Conservation (phyloP, 306 rosid genomes). For the Styphnolobium japonicum region DNA sequence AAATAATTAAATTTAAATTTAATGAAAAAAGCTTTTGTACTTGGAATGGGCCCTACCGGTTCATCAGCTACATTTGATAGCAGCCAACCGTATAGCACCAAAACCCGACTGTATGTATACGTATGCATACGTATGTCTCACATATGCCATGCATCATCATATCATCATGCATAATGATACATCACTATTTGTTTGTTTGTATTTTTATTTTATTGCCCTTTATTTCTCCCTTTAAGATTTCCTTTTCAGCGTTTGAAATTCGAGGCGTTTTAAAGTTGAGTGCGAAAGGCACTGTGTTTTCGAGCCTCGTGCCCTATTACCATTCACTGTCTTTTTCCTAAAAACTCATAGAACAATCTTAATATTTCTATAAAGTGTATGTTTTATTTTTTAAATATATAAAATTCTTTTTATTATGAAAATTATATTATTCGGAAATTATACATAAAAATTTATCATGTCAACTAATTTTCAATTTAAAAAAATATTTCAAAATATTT, state of each 20-base stretch:
- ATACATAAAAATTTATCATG: too few relatives aligned
- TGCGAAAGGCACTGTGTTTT: slow-evolving; percentile 40
- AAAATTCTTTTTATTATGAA: too few relatives aligned
- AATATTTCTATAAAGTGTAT: background rate
- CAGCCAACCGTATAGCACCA: background rate
- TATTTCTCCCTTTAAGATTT: slow-evolving; percentile 6
- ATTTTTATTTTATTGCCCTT: too few relatives aligned
- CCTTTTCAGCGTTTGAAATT: slow-evolving; percentile 43
- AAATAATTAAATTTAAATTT: background rate
- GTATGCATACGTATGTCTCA: background rate
- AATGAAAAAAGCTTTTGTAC: background rate
- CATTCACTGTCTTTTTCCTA: background rate
- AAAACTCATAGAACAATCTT: background rate
- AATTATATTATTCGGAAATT: too few relatives aligned
- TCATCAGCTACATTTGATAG: background rate
- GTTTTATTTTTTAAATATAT: too few relatives aligned
- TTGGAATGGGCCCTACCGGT: background rate
- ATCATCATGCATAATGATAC: background rate
- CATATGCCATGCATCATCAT: background rate
- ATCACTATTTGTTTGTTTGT: too few relatives aligned
- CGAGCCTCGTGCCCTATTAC: slow-evolving; percentile 43
- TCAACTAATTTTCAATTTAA: too few relatives aligned
- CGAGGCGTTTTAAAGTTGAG: slow-evolving; percentile 43
- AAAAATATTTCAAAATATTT: too few relatives aligned
- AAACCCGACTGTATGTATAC: too few relatives aligned